A percentile compares a stretch with the other conserved stretches of the same genome.
Evolutionary conservation across 768 basidiomycete species (phyloP).

Genomic region (Postia placenta): DNA sequence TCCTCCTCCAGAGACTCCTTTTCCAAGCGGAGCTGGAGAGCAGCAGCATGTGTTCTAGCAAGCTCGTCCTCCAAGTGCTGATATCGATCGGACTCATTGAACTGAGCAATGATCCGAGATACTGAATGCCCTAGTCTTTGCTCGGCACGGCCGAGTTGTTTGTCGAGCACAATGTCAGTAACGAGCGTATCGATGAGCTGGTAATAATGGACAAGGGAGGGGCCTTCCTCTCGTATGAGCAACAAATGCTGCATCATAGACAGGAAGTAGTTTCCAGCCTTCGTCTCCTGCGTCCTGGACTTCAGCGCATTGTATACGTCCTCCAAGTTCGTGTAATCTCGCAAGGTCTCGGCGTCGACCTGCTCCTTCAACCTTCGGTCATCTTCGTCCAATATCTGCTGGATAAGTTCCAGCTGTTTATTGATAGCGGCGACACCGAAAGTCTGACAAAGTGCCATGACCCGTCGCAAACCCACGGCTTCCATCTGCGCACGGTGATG

Average conservation of each 20-base stretch:
- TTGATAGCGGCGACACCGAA: constrained; percentile 64
- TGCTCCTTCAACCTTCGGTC: constrained; percentile 66
- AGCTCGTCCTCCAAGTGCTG: constrained; percentile 78
- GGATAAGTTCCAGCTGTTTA: constrained; percentile 56
- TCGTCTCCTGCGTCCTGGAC: constrained; percentile 69
- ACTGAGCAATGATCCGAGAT: constrained; percentile 78
- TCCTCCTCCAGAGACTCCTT: constrained; percentile 82
- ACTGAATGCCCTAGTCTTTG: constrained; percentile 86
- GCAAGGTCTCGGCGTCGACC: constrained; percentile 69
- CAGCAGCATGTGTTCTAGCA: constrained; percentile 55
- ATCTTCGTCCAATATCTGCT: constrained; percentile 63
- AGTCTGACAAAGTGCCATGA: constrained; percentile 61
- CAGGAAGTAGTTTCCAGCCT: constrained; percentile 79
- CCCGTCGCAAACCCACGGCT: constrained; percentile 69
- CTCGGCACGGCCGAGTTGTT: constrained; percentile 80
- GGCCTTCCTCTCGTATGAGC: constrained; percentile 84
- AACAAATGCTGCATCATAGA: constrained; percentile 94
- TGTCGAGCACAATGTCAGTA: constrained; percentile 88
- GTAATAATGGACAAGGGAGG: constrained; percentile 80
- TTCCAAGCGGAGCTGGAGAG: constrained; percentile 66
- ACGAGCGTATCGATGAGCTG: constrained; percentile 88
- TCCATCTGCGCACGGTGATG: constrained; percentile 91
- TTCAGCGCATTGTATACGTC: constrained; percentile 85
- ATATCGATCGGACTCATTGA: constrained; percentile 84
- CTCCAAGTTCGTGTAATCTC: constrained; percentile 71